Conservation (phyloP, 1,284 basidiomycete genomes). For the Pisolithus thermaeus region DNA sequence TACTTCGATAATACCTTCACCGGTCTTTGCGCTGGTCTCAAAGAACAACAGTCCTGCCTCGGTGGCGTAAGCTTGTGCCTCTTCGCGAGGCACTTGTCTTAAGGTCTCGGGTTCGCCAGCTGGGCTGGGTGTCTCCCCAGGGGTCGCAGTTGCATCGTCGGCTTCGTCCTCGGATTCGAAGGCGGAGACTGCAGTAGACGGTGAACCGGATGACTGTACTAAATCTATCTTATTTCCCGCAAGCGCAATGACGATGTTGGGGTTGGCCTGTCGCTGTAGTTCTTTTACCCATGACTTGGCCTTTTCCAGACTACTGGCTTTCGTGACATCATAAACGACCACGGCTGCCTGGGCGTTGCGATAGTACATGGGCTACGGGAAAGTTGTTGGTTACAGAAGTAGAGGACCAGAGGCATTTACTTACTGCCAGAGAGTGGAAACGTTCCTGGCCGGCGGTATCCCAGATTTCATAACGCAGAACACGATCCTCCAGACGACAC, state of each 20-base stretch:
- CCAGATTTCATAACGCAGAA: slow-evolving; percentile 95
- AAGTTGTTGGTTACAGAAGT: slow-evolving; percentile 7
- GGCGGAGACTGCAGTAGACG: slow-evolving; percentile 43
- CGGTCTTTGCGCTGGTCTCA: slow-evolving; percentile 97
- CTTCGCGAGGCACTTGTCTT: slow-evolving; percentile 86
- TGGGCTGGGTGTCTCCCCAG: slow-evolving; percentile 56
- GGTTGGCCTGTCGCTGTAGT: slow-evolving; percentile 96
- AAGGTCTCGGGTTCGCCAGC: slow-evolving; percentile 61
- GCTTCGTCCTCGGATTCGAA: slow-evolving; percentile 74
- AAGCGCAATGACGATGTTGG: slow-evolving; percentile 97
- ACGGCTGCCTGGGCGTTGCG: slow-evolving; percentile 98
- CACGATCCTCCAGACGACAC: slow-evolving; percentile 86
- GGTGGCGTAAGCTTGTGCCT: slow-evolving; percentile 93
- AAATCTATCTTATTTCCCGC: slow-evolving; percentile 96
- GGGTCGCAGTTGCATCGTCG: slow-evolving; percentile 83
- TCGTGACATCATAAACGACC: slow-evolving; percentile 97
- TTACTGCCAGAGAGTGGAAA: slow-evolving; percentile 85
- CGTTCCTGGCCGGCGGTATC: slow-evolving; percentile 94
- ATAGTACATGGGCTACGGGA: slow-evolving; percentile 90
- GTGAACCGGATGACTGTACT: slow-evolving; percentile 63
- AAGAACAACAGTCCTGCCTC: slow-evolving; percentile 94
- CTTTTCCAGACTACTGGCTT: slow-evolving; percentile 92
- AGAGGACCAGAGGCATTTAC: slow-evolving; percentile 22
- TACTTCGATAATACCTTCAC: slow-evolving; percentile 92
- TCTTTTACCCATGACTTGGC: slow-evolving; percentile 99